phyloP scores from a whole-genome alignment of 345 rosid species.

The Litchi chinensis region DNA sequence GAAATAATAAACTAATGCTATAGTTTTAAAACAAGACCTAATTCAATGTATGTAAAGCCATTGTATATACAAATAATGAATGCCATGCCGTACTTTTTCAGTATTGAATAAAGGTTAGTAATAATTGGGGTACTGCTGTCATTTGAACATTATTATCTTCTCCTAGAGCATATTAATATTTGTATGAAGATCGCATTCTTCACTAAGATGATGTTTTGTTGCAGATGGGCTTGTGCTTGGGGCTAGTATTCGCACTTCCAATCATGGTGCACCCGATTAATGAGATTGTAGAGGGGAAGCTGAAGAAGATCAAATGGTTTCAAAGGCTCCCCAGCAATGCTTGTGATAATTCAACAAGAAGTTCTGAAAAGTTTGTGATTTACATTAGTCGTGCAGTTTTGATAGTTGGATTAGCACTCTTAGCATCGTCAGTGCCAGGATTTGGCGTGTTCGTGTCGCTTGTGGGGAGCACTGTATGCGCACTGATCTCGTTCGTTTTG shows the following conservation, averaged over 20 bases:
- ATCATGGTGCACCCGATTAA: constrained; percentile 83
- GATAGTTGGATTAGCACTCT: constrained; percentile 54
- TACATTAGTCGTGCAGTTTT: constrained; percentile 54
- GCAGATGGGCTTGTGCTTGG: constrained; percentile 91
- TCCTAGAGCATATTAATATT: neutral
- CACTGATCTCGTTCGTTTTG: constrained; percentile 76
- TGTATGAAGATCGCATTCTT: neutral
- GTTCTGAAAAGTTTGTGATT: constrained; percentile 34
- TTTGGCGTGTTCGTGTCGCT: constrained; percentile 73
- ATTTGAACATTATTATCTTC: constrained; percentile 13
- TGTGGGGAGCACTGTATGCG: constrained; percentile 82
- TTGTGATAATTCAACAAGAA: constrained; percentile 32
- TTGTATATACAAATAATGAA: neutral
- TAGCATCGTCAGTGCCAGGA: constrained; percentile 77
- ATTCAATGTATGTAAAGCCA: neutral
- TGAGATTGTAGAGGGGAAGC: constrained; percentile 83
- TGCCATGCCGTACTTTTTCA: constrained; percentile 22
- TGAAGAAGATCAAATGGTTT: constrained; percentile 46
- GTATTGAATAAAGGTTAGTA: constrained; percentile 14
- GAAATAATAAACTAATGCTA: neutral
- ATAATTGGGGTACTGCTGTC: neutral
- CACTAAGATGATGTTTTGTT: constrained; percentile 19
- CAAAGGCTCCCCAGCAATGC: constrained; percentile 35
- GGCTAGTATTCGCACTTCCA: constrained; percentile 79
- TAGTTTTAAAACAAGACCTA: no score